Percentiles rank a stretch among this genome's conserved stretches.
Conservation (phyloP, 202 grass and related monocot species). For the Carex arenaria region DNA sequence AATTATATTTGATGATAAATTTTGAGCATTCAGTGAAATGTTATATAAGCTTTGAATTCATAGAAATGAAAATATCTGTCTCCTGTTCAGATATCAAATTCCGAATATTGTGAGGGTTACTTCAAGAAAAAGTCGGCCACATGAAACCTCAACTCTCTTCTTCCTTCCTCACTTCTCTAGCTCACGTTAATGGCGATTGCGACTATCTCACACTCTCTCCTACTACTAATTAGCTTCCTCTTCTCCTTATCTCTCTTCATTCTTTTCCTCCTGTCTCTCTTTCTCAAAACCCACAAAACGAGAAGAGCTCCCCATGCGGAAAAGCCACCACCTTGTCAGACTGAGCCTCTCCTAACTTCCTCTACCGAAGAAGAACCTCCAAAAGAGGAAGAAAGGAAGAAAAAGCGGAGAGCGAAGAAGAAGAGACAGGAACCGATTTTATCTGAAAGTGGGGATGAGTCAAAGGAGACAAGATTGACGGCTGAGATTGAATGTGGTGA, state of each 20-base stretch:
- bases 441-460: slow-evolving; percentile 2
- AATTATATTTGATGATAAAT: too few relatives aligned
- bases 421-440: slow-evolving; percentile 28
- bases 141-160: not conserved
- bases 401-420: slow-evolving; percentile 38
- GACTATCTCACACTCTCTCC: slow-evolving; percentile 12
- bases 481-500: not conserved
- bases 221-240: slow-evolving; percentile 28
- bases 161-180: not conserved
- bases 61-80: too few relatives aligned
- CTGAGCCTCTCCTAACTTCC: not conserved
- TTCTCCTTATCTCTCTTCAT: slow-evolving; percentile 13
- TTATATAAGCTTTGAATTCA: too few relatives aligned
- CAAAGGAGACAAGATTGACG: not conserved
- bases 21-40: too few relatives aligned
- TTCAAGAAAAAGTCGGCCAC: not conserved
- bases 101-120: too few relatives aligned
- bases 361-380: not conserved
- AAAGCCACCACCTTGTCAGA: not conserved
- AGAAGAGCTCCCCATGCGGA: not conserved
- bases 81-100: too few relatives aligned
- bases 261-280: not conserved
- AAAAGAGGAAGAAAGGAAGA: slow-evolving; percentile 35
- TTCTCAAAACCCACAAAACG: slow-evolving; percentile 24
- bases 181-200: slow-evolving; percentile 43